Conservation (phyloP, 2,329 filamentous ascomycete genomes). For the Chaetomium sp. region DNA sequence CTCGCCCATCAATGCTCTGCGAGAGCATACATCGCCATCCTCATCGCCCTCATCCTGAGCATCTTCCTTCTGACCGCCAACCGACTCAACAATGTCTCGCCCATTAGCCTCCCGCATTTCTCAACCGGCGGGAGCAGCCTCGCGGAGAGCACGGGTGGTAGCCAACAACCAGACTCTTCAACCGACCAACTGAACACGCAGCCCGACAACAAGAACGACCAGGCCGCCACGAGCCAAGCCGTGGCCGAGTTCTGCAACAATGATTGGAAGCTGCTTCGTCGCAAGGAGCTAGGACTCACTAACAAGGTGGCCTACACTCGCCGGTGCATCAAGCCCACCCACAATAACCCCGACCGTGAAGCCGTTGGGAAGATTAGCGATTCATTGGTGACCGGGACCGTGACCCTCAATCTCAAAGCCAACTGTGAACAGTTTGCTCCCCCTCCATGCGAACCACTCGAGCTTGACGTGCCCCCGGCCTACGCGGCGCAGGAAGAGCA, state of each 20-base stretch:
- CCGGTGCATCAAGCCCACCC: constrained; percentile 37
- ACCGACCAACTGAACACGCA: background rate
- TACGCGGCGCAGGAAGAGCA: constrained; percentile 35
- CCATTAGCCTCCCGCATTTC: background rate
- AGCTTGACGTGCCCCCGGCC: constrained; percentile 40
- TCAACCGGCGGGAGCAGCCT: background rate
- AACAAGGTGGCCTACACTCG: constrained; percentile 39
- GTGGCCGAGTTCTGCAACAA: background rate
- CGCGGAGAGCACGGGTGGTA: background rate
- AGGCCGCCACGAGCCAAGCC: background rate
- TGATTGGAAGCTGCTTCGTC: constrained; percentile 21
- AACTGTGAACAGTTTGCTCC: constrained; percentile 24
- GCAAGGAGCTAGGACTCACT: constrained; percentile 31
- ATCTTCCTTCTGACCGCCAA: constrained; percentile 17
- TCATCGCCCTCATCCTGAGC: constrained; percentile 16
- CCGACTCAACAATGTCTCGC: constrained; percentile 12
- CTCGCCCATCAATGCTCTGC: constrained; percentile 17
- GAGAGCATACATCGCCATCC: constrained; percentile 14
- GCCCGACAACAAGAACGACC: no score
- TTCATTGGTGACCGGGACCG: constrained; percentile 31
- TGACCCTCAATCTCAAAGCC: constrained; percentile 28
- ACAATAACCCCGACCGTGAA: constrained; percentile 31
- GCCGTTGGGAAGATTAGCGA: constrained; percentile 33
- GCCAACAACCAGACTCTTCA: background rate
- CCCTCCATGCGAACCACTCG: constrained; percentile 37